Percentiles rank a stretch among this genome's conserved stretches.
phyloP scores from a whole-genome alignment of 2,329 filamentous ascomycete genomes.

The Fusarium siculi region DNA sequence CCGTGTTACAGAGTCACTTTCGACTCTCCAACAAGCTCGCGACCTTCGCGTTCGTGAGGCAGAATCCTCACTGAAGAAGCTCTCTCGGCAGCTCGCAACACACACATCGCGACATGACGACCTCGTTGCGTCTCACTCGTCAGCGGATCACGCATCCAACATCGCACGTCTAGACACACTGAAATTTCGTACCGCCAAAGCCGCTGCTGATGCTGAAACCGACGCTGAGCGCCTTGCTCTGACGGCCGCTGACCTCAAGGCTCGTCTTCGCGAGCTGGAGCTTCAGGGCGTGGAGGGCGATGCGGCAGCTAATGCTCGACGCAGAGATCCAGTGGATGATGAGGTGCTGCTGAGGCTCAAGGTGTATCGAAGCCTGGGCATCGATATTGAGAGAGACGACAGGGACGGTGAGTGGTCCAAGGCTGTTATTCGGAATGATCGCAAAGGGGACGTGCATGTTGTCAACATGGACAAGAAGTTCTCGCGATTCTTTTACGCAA shows the following conservation, averaged over 20 bases:
- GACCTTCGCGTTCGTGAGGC: slow-evolving; percentile 78
- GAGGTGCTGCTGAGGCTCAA: slow-evolving; percentile 81
- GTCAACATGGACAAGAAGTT: slow-evolving; percentile 95
- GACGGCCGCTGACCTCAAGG: slow-evolving; percentile 79
- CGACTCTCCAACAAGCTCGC: slow-evolving; percentile 85
- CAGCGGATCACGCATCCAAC: slow-evolving; percentile 81
- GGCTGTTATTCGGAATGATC: slow-evolving; percentile 85
- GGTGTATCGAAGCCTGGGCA: slow-evolving; percentile 90
- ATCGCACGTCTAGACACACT: slow-evolving; percentile 90
- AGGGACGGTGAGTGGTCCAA: slow-evolving; percentile 81
- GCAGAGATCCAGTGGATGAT: slow-evolving; percentile 65
- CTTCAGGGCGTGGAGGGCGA: slow-evolving; percentile 84
- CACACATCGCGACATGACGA: slow-evolving; percentile 81
- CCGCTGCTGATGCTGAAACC: slow-evolving; percentile 87
- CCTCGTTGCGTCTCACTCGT: slow-evolving; percentile 78
- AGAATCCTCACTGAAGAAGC: slow-evolving; percentile 73
- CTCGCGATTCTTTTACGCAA: slow-evolving; percentile 90
- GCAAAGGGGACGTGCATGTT: slow-evolving; percentile 92
- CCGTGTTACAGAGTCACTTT: slow-evolving; percentile 85
- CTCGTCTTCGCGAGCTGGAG: slow-evolving; percentile 83
- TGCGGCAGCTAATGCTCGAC: slow-evolving; percentile 43
- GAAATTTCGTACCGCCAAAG: slow-evolving; percentile 95
- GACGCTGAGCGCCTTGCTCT: slow-evolving; percentile 91
- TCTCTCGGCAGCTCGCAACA: slow-evolving; percentile 80
- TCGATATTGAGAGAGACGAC: slow-evolving; percentile 85